Evolutionary conservation across 345 rosid genomes (phyloP).

Genomic region (Dimocarpus longan): DNA sequence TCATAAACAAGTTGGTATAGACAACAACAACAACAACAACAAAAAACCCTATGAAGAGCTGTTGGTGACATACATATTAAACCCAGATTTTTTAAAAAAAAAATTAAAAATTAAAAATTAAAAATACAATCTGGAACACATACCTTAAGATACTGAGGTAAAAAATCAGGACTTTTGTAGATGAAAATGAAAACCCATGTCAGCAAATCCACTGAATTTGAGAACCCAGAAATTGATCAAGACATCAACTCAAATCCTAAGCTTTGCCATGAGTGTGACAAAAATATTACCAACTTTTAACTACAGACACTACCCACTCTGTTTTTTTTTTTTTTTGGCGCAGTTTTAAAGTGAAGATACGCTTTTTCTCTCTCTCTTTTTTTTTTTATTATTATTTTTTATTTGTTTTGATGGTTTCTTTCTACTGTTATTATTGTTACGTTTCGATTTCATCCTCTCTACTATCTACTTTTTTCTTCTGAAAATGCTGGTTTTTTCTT

Average conservation of each 20-base stretch:
- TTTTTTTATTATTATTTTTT: no score
- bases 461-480: no score
- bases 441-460: no score
- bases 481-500: no score
- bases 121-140: neutral
- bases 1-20: neutral
- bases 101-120: neutral
- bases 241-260: neutral
- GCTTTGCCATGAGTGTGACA: conserved; percentile 5
- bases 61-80: neutral
- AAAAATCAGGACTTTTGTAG: conserved; percentile 1
- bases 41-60: neutral
- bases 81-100: neutral
- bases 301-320: neutral
- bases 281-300: neutral
- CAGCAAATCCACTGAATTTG: conserved; percentile 1
- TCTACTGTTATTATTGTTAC: no score
- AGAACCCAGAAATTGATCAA: conserved; percentile 5
- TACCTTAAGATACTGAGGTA: conserved; percentile 22
- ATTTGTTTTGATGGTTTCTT: no score
- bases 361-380: neutral
- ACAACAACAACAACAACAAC: neutral
- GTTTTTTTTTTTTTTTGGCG: neutral
- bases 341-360: neutral
- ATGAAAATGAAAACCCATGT: neutral